Evolutionary conservation across 1,284 basidiomycete species (phyloP).

Genomic region (Ceratobasidium sp.): DNA sequence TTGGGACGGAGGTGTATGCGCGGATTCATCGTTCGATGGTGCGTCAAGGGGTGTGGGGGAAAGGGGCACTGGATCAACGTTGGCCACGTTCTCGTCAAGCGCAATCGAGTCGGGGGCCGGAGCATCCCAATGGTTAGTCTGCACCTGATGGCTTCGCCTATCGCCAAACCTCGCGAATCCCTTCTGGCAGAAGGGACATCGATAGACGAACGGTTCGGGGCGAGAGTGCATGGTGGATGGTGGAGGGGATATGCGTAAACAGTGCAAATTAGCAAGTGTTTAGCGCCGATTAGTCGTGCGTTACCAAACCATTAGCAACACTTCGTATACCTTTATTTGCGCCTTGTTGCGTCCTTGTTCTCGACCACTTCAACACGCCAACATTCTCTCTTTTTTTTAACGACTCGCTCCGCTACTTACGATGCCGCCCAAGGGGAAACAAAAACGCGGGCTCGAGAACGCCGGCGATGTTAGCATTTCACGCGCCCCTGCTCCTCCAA

Average conservation of each 20-base stretch:
- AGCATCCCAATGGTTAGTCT: not conserved
- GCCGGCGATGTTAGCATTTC: constrained; percentile 6
- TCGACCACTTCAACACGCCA: not conserved
- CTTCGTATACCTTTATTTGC: not conserved
- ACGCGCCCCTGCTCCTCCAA: constrained; percentile 3
- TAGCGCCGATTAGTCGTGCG: not conserved
- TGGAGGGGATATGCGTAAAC: not conserved
- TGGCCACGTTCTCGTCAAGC: not conserved
- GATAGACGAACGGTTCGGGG: not conserved
- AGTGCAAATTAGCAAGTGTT: not conserved
- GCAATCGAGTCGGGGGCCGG: not conserved
- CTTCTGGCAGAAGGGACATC: constrained; percentile 3
- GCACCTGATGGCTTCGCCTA: not conserved
- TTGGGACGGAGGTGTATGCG: not conserved
- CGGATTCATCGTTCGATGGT: not conserved
- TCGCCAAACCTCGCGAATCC: not conserved
- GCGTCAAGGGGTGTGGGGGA: not conserved
- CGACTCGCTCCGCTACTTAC: too few species aligned
- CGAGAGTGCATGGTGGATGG: not conserved
- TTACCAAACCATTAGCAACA: not conserved
- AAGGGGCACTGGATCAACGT: not conserved
- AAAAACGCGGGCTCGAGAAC: constrained; percentile 7
- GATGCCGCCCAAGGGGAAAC: not conserved
- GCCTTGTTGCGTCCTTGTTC: not conserved
- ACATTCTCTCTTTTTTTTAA: not conserved